Evolutionary conservation across 768 basidiomycete species (phyloP).

Genomic region (Tricholoma sp.): DNA sequence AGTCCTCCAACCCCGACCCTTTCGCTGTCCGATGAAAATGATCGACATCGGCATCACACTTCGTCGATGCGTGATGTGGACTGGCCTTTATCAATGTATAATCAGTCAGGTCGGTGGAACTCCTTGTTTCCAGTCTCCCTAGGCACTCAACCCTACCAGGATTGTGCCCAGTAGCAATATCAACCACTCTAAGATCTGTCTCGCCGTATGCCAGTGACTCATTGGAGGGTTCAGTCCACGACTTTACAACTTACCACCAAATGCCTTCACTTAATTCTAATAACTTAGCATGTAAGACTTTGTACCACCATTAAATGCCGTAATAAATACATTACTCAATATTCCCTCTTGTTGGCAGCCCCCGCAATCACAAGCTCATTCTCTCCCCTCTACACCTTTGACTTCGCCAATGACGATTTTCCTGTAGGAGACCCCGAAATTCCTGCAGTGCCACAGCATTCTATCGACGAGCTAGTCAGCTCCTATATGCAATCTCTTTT

Average conservation of each 20-base stretch:
- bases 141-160: constrained; percentile 14
- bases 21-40: constrained; percentile 17
- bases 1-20: constrained; percentile 29
- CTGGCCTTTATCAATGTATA: constrained; percentile 4
- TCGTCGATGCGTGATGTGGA: constrained; percentile 20
- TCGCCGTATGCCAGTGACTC: constrained; percentile 17
- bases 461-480: too few relatives aligned
- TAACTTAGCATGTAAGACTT: constrained; percentile 72
- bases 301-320: constrained; percentile 65
- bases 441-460: too few relatives aligned
- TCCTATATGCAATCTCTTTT: too few relatives aligned
- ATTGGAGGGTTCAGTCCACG: constrained; percentile 17
- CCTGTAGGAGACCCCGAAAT: too few relatives aligned
- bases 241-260: constrained; percentile 14
- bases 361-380: constrained; percentile 27
- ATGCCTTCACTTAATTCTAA: constrained; percentile 17
- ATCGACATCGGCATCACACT: constrained; percentile 15
- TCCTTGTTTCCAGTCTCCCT: constrained; percentile 20
- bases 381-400: constrained; percentile 19
- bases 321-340: constrained; percentile 71
- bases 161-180: constrained; percentile 1
- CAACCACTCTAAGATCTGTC: constrained; percentile 13
- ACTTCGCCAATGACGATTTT: constrained; percentile 3
- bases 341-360: constrained; percentile 15
- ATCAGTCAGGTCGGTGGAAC: constrained; percentile 13